A percentile compares a stretch with the other conserved stretches of the same genome.
Evolutionary conservation across 768 basidiomycete genomes (phyloP).

Genomic region (Fistulinella prunicolor): DNA sequence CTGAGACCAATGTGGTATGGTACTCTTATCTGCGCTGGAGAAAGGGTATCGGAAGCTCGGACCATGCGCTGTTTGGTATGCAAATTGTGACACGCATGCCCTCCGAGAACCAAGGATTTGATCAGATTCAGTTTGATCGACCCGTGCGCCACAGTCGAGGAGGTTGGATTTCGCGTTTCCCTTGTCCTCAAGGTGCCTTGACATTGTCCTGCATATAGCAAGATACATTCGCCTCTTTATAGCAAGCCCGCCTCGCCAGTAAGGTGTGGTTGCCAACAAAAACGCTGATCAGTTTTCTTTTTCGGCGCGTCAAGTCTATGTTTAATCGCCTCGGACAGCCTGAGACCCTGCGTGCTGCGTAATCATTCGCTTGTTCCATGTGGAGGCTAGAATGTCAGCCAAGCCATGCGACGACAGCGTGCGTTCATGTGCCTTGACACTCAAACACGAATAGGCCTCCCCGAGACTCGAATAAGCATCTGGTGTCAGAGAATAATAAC

Average conservation of each 20-base stretch:
- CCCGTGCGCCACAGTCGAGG: not conserved
- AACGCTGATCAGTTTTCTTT: slow-evolving; percentile 10
- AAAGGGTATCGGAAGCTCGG: slow-evolving; percentile 11
- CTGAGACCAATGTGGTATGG: not conserved
- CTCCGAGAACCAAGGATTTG: slow-evolving; percentile 17
- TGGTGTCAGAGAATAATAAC: not conserved
- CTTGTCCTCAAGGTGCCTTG: slow-evolving; percentile 8
- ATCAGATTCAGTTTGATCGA: slow-evolving; percentile 6
- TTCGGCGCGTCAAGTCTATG: not conserved
- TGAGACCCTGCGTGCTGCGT: slow-evolving; percentile 14
- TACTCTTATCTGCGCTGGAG: slow-evolving; percentile 14
- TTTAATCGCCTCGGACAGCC: slow-evolving; percentile 13
- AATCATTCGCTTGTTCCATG: slow-evolving; percentile 7
- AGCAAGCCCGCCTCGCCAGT: slow-evolving; percentile 18
- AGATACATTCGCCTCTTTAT: slow-evolving; percentile 6
- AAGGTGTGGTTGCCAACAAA: slow-evolving; percentile 15
- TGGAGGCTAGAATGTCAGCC: not conserved
- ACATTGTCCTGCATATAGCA: slow-evolving; percentile 12
- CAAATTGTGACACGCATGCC: slow-evolving; percentile 11
- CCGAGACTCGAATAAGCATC: not conserved
- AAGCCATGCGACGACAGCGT: slow-evolving; percentile 19
- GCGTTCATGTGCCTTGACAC: slow-evolving; percentile 19
- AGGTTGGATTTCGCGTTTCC: slow-evolving; percentile 15
- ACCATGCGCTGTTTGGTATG: slow-evolving; percentile 6
- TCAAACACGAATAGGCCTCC: not conserved